These are phyloP conservation scores for Paecilomyces sp. DNA, from an alignment of 2,329 filamentous ascomycete genomes.

Conservation along the genomic window DNA sequence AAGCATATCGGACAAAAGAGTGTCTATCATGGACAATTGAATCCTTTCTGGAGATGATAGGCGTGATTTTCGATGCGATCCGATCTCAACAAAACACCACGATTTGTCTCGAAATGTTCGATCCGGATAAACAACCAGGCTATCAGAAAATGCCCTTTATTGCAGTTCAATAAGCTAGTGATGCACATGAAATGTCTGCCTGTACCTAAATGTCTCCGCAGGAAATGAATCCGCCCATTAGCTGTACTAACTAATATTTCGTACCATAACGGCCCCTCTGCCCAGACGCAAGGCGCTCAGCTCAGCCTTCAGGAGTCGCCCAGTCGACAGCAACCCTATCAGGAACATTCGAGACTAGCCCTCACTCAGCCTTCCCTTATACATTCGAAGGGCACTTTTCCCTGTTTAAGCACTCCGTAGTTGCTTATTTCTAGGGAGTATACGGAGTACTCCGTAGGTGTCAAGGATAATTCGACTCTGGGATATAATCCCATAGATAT, in stretches of 20 bases:
- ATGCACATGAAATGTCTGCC: not conserved
- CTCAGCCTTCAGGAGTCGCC: not conserved
- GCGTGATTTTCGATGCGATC: not conserved
- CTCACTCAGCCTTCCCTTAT: no score
- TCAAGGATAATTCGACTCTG: no score
- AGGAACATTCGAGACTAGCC: not conserved
- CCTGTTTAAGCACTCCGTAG: no score
- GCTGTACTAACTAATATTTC: not conserved
- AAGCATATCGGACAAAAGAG: not conserved
- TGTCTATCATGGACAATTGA: not conserved
- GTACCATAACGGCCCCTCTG: not conserved
- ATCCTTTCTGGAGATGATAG: not conserved
- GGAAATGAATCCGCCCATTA: not conserved
- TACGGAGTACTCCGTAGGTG: no score
- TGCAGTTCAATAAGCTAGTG: not conserved
- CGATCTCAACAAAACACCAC: not conserved
- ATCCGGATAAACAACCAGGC: not conserved
- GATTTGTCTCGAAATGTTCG: not conserved
- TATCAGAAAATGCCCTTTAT: not conserved
- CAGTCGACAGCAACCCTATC: not conserved
- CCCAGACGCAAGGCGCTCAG: not conserved
- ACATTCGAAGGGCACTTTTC: no score
- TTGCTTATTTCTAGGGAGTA: no score
- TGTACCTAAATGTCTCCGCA: not conserved
- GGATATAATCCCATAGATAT: no score